A percentile compares a stretch with the other conserved stretches of the same genome.
phyloP scores from a whole-genome alignment of 2,329 filamentous ascomycete genomes.

The Colletotrichum tropicicola region DNA sequence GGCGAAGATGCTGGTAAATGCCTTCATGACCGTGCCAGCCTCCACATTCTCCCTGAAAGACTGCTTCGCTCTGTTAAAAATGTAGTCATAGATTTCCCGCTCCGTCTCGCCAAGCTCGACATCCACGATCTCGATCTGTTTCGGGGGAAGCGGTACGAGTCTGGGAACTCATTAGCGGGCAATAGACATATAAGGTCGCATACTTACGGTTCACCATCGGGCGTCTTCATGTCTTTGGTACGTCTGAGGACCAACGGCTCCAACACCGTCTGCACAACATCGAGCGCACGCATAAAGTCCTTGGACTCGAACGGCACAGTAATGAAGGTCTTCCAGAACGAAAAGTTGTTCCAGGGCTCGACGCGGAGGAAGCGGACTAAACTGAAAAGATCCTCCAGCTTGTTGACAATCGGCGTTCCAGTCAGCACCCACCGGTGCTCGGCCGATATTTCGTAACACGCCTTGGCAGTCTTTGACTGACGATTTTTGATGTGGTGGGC shows the following conservation, averaged over 20 bases:
- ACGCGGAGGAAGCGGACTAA: constrained; percentile 92
- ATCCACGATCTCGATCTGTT: constrained; percentile 84
- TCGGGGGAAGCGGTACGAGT: constrained; percentile 83
- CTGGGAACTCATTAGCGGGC: constrained; percentile 30
- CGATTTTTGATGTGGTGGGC: constrained; percentile 92
- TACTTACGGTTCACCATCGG: constrained; percentile 69
- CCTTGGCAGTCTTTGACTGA: constrained; percentile 91
- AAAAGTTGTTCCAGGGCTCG: constrained; percentile 98
- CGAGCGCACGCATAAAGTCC: constrained; percentile 90
- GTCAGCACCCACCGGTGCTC: constrained; percentile 93
- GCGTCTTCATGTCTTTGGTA: constrained; percentile 98
- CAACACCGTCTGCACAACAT: constrained; percentile 96
- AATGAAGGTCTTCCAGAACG: constrained; percentile 99
- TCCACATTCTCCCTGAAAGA: constrained; percentile 89
- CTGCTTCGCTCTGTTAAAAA: constrained; percentile 83
- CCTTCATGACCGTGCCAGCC: constrained; percentile 92
- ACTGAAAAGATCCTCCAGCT: constrained; percentile 93
- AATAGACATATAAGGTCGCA: too few species aligned
- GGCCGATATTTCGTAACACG: constrained; percentile 89
- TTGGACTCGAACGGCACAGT: constrained; percentile 97
- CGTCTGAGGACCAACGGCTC: constrained; percentile 94
- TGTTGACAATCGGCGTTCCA: constrained; percentile 96
- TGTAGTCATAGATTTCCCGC: constrained; percentile 90
- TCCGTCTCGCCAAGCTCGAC: constrained; percentile 88
- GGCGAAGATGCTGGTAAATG: constrained; percentile 96